phyloP scores from a whole-genome alignment of 371 early-diverging fungal species.

The Catenaria anguillulae region DNA sequence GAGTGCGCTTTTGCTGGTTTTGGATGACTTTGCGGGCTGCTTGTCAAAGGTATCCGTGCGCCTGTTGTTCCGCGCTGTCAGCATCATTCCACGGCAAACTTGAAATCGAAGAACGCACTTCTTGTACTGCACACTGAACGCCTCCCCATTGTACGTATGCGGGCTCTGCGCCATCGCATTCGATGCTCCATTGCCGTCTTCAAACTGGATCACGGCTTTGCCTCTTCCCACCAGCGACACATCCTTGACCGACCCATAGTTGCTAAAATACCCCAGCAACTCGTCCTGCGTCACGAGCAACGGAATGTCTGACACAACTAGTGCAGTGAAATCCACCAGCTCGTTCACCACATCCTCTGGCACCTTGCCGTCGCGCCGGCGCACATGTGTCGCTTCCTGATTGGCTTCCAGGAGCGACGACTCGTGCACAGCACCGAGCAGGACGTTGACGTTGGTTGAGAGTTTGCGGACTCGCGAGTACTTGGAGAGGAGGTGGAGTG shows the following conservation, averaged over 20 bases:
- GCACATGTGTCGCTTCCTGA: not conserved
- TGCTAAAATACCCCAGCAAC: not conserved
- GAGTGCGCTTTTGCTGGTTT: not conserved
- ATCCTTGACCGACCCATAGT: not conserved
- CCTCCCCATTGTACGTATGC: not conserved
- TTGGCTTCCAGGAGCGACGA: not conserved
- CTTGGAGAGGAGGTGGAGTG: not conserved
- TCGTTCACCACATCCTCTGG: not conserved
- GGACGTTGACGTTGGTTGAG: not conserved
- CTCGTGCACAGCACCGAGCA: not conserved
- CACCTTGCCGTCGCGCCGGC: not conserved
- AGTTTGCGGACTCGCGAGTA: not conserved
- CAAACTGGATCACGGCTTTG: not conserved
- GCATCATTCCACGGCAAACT: not conserved
- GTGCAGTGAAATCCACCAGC: not conserved
- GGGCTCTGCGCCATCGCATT: not conserved
- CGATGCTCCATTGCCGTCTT: not conserved
- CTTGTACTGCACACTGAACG: not conserved
- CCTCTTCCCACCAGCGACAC: not conserved
- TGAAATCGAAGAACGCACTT: not conserved
- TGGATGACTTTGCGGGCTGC: no score
- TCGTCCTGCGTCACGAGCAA: not conserved
- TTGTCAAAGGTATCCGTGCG: no score
- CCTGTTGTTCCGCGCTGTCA: not conserved
- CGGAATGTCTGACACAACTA: not conserved